A percentile compares a stretch with the other conserved stretches of the same genome.
Evolutionary conservation across 345 rosid species (phyloP).

Genomic region (Chamaenerion angustifolium): DNA sequence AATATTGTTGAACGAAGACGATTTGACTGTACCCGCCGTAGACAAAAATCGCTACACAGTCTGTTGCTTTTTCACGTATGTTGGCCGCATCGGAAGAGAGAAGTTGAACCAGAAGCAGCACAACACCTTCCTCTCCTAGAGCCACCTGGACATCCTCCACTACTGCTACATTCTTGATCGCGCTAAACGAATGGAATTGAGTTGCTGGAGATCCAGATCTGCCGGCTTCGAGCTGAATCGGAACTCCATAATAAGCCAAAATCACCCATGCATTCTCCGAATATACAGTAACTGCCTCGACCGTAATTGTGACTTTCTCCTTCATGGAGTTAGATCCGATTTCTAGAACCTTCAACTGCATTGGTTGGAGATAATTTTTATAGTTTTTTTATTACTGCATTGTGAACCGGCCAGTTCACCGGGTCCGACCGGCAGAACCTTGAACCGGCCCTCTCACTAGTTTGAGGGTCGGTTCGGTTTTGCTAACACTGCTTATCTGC

Average conservation of each 20-base stretch:
- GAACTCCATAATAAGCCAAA: slow-evolving; percentile 57
- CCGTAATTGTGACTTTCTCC: slow-evolving; percentile 50
- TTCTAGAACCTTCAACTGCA: slow-evolving; percentile 46
- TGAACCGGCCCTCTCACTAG: too few species aligned
- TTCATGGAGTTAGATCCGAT: slow-evolving; percentile 43
- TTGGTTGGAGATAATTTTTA: too few species aligned
- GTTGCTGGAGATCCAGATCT: slow-evolving; percentile 40
- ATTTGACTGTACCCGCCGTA: too few species aligned
- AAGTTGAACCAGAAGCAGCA: slow-evolving; percentile 41
- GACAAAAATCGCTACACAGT: slow-evolving; percentile 36
- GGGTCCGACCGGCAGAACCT: too few species aligned
- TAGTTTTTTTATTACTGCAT: too few species aligned
- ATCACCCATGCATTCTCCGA: slow-evolving; percentile 35
- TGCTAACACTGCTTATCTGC: too few species aligned
- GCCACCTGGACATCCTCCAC: slow-evolving; percentile 46
- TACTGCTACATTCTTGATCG: slow-evolving; percentile 43
- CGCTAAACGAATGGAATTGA: slow-evolving; percentile 41
- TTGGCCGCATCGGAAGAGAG: slow-evolving; percentile 22
- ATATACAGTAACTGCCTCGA: slow-evolving; percentile 60
- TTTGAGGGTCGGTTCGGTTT: too few species aligned
- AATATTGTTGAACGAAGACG: too few species aligned
- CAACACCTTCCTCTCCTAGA: slow-evolving; percentile 61
- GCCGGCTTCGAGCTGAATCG: slow-evolving; percentile 46
- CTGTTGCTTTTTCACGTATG: slow-evolving; percentile 36
- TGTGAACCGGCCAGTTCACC: too few species aligned